Base-by-base conservation (phyloP, 805 yeast genomes). In the Candida ulmi region DNA sequence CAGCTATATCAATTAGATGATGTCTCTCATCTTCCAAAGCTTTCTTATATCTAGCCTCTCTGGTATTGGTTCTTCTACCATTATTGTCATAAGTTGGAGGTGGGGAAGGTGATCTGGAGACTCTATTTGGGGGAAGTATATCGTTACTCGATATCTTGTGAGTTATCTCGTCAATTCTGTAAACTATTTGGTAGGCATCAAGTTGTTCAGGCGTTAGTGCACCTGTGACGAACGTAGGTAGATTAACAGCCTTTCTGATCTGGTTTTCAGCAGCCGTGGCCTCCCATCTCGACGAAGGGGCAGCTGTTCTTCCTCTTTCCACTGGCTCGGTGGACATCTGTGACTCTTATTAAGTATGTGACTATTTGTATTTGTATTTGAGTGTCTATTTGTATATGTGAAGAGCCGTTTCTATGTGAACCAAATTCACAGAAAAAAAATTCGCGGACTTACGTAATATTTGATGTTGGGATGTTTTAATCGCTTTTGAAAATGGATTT, bases 41-140 rank as follows among this genome's bases (percentile, higher is more conserved):
- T 38, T 75, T 72, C 37, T 69, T 66, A 44, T 77, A 76, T 37
- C 95, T 66, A 33, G 65, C 72, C 37, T 85, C 95, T 40, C 95
- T 66, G 0, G 98, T 88, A 57, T 93, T 93, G 9, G 77, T 78
- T 54, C 98, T 79, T 56, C 78, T 81, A 33, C 99, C 99, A 17
- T 66, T 62, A 24, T 70, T 60, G 62, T 93, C 98, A 61, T 93
- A 93, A 41, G 75, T 76, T 1, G 99, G 99, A 2, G 96, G 88
- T 0, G 98, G 98, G 2, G 96, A 86, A 0, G 90, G 88, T 2
- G 95, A 86, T 28, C 73, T 69, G 44, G 77, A 62, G 44, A 52
- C 51, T 47, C 63, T 69, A 38, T 63, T 65, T 0, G 75, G 71
- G 1, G 82, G 82, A 0, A 62, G 57, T 13, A 74, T 62, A 28